These are phyloP conservation scores for Xanthoconium stramineum DNA, from an alignment of 768 basidiomycete species.

Conservation along the genomic window DNA sequence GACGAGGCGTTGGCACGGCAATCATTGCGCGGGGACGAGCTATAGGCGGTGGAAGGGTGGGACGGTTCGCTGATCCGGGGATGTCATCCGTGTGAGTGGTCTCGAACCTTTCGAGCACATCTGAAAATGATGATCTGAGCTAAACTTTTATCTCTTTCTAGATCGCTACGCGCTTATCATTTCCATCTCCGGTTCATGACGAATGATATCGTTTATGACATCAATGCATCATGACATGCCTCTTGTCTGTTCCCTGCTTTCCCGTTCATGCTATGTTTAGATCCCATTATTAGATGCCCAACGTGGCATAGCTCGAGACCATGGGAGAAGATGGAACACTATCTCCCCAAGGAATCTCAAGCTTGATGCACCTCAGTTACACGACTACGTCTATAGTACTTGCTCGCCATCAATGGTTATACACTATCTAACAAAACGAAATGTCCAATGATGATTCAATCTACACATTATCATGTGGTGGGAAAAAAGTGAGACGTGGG, in stretches of 20 bases:
- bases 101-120: neutral
- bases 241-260: neutral
- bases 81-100: neutral
- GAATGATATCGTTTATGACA: no score
- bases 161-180: neutral
- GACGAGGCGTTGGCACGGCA: constrained; percentile 35
- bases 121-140: neutral
- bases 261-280: neutral
- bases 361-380: no score
- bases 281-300: neutral
- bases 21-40: neutral
- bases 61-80: neutral
- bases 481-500: no score
- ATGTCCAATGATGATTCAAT: neutral
- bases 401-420: neutral
- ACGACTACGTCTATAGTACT: no score
- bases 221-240: no score
- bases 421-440: neutral
- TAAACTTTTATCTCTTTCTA: neutral
- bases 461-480: neutral
- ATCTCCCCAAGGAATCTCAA: no score
- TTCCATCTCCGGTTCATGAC: neutral
- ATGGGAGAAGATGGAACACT: no score
- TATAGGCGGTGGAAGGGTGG: neutral
- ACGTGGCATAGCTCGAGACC: no score